phyloP scores from a whole-genome alignment of 2,329 filamentous ascomycete species.

The Trichoderma arundinaceum region DNA sequence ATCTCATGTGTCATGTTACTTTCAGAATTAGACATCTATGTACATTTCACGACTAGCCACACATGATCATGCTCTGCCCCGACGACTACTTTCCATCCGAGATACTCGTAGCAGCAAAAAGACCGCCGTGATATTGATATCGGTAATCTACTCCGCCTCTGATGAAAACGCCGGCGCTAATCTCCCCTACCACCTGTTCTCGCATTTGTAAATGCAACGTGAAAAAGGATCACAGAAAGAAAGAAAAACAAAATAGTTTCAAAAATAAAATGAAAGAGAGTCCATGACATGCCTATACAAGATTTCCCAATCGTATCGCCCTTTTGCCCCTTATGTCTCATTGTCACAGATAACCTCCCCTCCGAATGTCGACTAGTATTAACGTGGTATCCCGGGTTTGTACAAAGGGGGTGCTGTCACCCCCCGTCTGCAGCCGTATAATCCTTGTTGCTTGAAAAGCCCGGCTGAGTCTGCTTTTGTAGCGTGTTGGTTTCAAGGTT shows the following conservation, averaged over 20 bases:
- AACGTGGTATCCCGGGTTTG: conserved; percentile 12
- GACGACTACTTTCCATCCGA: conserved; percentile 16
- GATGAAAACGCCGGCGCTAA: conserved; percentile 41
- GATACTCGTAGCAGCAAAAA: conserved; percentile 7
- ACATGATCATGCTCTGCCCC: conserved; percentile 3
- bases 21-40: conserved; percentile 9
- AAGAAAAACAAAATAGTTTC: conserved; percentile 22
- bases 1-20: background rate
- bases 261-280: conserved; percentile 33
- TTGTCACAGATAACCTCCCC: conserved; percentile 23
- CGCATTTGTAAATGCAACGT: conserved; percentile 38
- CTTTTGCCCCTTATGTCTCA: conserved; percentile 29
- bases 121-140: conserved; percentile 24
- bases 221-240: conserved; percentile 31
- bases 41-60: conserved; percentile 15
- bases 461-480: background rate
- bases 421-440: background rate
- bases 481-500: background rate
- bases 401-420: conserved; percentile 2
- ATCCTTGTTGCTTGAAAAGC: background rate
- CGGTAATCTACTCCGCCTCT: conserved; percentile 36
- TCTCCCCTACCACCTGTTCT: conserved; percentile 38
- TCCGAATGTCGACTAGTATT: conserved; percentile 15
- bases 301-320: conserved; percentile 35
- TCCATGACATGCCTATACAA: conserved; percentile 39